Conservation (phyloP, 1,139 yeast species). For the Diutina catenulata region DNA sequence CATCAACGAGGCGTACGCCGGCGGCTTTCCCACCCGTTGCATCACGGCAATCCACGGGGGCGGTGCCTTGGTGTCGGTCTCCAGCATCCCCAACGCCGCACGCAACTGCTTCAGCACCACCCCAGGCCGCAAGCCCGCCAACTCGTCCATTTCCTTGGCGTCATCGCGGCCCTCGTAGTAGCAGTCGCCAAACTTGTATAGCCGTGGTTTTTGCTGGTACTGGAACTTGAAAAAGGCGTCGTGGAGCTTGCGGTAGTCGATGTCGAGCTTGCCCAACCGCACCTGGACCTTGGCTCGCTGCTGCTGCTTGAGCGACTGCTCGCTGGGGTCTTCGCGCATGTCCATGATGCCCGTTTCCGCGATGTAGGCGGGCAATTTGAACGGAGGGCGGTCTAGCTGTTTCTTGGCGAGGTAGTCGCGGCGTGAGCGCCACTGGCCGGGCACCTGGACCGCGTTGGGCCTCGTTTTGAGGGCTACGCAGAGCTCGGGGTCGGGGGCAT, state of each 20-base stretch:
- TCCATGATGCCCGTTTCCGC: slow-evolving; percentile 78
- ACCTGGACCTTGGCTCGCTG: slow-evolving; percentile 86
- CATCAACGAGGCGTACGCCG: slow-evolving; percentile 57
- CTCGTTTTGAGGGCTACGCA: slow-evolving; percentile 53
- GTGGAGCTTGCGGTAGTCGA: slow-evolving; percentile 73
- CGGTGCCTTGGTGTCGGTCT: slow-evolving; percentile 32
- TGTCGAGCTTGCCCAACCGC: slow-evolving; percentile 74
- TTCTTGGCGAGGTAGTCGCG: slow-evolving; percentile 67
- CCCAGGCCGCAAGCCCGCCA: slow-evolving; percentile 52
- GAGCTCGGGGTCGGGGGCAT: slow-evolving; percentile 68
- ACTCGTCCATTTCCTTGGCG: slow-evolving; percentile 28
- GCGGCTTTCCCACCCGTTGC: slow-evolving; percentile 74
- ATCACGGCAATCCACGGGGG: slow-evolving; percentile 80
- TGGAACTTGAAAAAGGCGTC: slow-evolving; percentile 82
- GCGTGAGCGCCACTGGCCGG: slow-evolving; percentile 75
- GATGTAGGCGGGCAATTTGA: slow-evolving; percentile 68
- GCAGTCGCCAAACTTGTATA: slow-evolving; percentile 62
- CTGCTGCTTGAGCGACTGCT: slow-evolving; percentile 51
- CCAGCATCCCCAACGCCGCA: slow-evolving; percentile 59
- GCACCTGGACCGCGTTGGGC: slow-evolving; percentile 66
- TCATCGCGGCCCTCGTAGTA: slow-evolving; percentile 70
- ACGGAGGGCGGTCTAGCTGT: slow-evolving; percentile 63
- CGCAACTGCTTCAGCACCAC: slow-evolving; percentile 45
- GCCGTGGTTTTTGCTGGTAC: slow-evolving; percentile 45
- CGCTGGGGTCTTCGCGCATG: slow-evolving; percentile 59